Conservation (phyloP, 2,329 filamentous ascomycete species). For the Polychaeton citri region DNA sequence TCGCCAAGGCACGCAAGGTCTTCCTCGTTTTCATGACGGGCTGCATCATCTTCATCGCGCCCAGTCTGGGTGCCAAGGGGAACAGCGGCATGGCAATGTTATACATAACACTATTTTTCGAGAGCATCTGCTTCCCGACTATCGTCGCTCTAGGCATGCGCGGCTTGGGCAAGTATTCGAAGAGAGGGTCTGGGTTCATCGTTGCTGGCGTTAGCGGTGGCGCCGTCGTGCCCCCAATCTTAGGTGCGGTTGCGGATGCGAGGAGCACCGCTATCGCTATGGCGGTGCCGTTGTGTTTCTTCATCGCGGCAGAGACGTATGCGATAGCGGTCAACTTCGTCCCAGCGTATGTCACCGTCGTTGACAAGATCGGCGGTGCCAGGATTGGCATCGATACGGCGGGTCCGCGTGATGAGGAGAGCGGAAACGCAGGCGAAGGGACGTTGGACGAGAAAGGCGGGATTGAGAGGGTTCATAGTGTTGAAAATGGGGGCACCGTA, state of each 20-base stretch:
- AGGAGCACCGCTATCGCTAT: conserved; percentile 51
- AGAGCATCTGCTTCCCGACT: conserved; percentile 71
- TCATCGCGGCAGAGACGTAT: conserved; percentile 35
- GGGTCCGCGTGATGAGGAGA: conserved; percentile 19
- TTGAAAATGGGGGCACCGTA: neutral
- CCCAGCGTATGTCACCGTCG: conserved; percentile 47
- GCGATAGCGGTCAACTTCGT: conserved; percentile 47
- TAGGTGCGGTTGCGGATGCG: conserved; percentile 53
- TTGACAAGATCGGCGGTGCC: conserved; percentile 41
- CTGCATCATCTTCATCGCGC: conserved; percentile 41
- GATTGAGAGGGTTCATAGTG: neutral
- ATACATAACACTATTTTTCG: conserved; percentile 60
- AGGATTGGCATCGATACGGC: conserved; percentile 29
- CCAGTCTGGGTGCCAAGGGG: conserved; percentile 38
- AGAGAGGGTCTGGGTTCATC: conserved; percentile 62
- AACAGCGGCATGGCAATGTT: conserved; percentile 46
- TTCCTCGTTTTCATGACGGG: conserved; percentile 54
- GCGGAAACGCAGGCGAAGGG: conserved; percentile 1
- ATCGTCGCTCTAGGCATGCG: conserved; percentile 69
- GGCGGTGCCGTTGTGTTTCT: conserved; percentile 48
- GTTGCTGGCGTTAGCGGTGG: conserved; percentile 60
- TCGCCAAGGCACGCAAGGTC: conserved; percentile 53
- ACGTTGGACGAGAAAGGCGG: conserved; percentile 1
- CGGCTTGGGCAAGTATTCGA: conserved; percentile 62
- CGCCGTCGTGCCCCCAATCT: conserved; percentile 58